Conservation (phyloP, 192 early-diverging fungal species). For the Mycoemilia scoparia region DNA sequence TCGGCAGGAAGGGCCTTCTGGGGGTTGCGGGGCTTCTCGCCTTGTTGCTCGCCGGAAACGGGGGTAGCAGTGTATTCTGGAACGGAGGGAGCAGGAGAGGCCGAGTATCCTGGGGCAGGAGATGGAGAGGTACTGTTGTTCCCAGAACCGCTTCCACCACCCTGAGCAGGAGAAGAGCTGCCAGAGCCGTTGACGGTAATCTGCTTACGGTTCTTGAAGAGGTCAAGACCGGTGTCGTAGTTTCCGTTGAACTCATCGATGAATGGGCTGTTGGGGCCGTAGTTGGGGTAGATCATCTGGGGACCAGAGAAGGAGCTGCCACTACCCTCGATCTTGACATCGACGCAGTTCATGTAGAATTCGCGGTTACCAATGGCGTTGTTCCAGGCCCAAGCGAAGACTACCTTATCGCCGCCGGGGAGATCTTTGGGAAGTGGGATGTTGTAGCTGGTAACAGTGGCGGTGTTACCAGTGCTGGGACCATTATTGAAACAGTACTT, state of each 20-base stretch:
- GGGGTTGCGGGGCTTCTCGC: not conserved
- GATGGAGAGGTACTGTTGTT: too few relatives aligned
- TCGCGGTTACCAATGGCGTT: slow-evolving; percentile 52
- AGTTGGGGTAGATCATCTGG: slow-evolving; percentile 32
- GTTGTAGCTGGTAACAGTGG: slow-evolving; percentile 7
- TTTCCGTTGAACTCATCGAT: slow-evolving; percentile 31
- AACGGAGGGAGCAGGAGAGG: too few relatives aligned
- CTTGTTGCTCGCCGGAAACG: not conserved
- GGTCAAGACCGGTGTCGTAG: slow-evolving; percentile 27
- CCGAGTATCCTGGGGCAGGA: too few relatives aligned
- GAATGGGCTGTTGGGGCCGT: slow-evolving; percentile 25
- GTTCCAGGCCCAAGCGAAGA: slow-evolving; percentile 48
- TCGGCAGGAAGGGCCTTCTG: not conserved
- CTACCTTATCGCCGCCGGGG: slow-evolving; percentile 25
- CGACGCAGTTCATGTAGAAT: slow-evolving; percentile 46
- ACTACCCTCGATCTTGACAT: slow-evolving; percentile 25
- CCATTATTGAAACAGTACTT: slow-evolving; percentile 30
- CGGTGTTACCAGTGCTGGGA: slow-evolving; percentile 19
- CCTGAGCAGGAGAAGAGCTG: too few relatives aligned
- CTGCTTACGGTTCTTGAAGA: slow-evolving; percentile 19
- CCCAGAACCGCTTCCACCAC: too few relatives aligned
- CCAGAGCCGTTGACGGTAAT: slow-evolving; percentile 28
- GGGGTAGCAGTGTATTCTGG: not conserved
- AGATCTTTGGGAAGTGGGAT: slow-evolving; percentile 33
- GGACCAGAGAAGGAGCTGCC: slow-evolving; percentile 15